Conservation (phyloP, 768 basidiomycete genomes). For the Termitomyces sp. region DNA sequence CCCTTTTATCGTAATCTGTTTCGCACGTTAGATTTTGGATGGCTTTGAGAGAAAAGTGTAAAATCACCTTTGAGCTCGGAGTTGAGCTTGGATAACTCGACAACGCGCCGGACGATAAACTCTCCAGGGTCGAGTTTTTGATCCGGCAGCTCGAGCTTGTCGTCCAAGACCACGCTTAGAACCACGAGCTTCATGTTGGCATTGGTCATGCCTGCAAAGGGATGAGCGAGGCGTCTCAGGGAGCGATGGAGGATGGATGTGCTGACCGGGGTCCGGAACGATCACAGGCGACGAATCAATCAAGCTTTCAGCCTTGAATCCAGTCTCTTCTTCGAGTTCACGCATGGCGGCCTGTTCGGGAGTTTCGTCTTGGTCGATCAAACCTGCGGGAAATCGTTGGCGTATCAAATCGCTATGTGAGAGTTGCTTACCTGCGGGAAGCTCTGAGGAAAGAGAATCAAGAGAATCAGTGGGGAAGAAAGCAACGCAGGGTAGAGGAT, state of each 20-base stretch:
- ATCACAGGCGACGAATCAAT: slow-evolving; percentile 57
- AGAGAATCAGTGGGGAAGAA: too few relatives aligned
- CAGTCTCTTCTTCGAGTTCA: slow-evolving; percentile 92
- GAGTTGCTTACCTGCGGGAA: slow-evolving; percentile 29
- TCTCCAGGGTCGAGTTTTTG: slow-evolving; percentile 85
- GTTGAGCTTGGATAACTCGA: slow-evolving; percentile 61
- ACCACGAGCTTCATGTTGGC: slow-evolving; percentile 89
- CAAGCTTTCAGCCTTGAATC: slow-evolving; percentile 64
- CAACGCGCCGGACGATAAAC: slow-evolving; percentile 67
- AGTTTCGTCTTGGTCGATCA: slow-evolving; percentile 84
- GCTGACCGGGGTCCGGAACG: slow-evolving; percentile 67
- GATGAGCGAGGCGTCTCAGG: neutral
- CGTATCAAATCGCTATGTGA: neutral
- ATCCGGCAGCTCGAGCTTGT: slow-evolving; percentile 58
- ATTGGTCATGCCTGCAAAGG: slow-evolving; percentile 77
- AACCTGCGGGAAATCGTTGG: slow-evolving; percentile 35
- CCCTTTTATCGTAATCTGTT: slow-evolving; percentile 56
- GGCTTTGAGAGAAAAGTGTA: neutral
- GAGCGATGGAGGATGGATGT: neutral
- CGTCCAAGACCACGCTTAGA: slow-evolving; percentile 62
- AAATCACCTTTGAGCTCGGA: slow-evolving; percentile 58
- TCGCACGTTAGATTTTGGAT: neutral
- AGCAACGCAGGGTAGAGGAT: neutral
- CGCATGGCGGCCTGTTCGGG: slow-evolving; percentile 77
- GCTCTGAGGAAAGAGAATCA: slow-evolving; percentile 18